Evolutionary conservation across 1,284 basidiomycete species (phyloP).

Genomic region (Melanopsichium pennsylvanicum): DNA sequence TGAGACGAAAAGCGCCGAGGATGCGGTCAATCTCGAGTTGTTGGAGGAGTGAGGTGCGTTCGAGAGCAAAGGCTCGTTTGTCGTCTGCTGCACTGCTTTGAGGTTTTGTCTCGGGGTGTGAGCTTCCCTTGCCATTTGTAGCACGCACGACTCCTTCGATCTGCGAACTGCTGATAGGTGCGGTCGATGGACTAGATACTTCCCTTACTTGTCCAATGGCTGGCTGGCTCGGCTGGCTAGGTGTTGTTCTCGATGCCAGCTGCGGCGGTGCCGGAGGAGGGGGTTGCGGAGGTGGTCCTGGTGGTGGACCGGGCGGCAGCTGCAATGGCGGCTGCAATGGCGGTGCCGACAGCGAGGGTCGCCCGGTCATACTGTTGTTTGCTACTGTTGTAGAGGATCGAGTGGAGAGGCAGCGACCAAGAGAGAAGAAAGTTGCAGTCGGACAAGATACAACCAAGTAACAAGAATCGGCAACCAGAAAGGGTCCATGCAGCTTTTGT

Average conservation of each 20-base stretch:
- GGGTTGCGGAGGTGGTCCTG: conserved; percentile 37
- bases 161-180: too few relatives aligned
- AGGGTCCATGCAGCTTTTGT: conserved; percentile 5
- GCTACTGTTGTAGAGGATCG: background rate
- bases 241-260: background rate
- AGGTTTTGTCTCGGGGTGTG: too few relatives aligned
- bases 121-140: too few relatives aligned
- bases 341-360: too few relatives aligned
- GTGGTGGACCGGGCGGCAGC: conserved; percentile 26
- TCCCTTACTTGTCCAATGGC: background rate
- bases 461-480: background rate
- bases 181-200: too few relatives aligned
- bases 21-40: conserved; percentile 69
- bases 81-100: conserved; percentile 6
- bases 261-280: conserved; percentile 44
- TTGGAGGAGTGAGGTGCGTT: conserved; percentile 52
- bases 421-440: background rate
- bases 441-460: background rate
- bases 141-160: too few relatives aligned
- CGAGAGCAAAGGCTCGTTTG: conserved; percentile 35
- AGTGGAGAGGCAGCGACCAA: background rate
- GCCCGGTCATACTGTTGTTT: conserved; percentile 37
- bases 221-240: background rate
- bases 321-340: conserved; percentile 30
- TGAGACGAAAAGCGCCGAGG: conserved; percentile 70